phyloP scores from a whole-genome alignment of 306 rosid species.

The Betula pendula region DNA sequence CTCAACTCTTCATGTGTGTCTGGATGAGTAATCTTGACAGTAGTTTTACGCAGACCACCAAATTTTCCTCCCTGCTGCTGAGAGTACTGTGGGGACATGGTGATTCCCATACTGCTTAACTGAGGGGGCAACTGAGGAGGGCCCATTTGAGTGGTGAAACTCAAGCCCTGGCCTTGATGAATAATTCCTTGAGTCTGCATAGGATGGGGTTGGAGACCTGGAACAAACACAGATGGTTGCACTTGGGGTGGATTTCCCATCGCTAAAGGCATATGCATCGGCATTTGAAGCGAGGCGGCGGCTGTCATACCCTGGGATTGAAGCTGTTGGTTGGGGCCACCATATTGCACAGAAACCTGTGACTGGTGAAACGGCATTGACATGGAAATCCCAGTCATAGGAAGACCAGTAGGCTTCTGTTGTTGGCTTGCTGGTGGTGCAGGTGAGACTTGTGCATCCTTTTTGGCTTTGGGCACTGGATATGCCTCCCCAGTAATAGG shows the following conservation, averaged over 20 bases:
- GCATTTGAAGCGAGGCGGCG: slow-evolving; percentile 67
- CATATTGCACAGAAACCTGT: slow-evolving; percentile 69
- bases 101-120: slow-evolving; percentile 66
- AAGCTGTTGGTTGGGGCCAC: slow-evolving; percentile 74
- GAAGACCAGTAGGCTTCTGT: slow-evolving; percentile 62
- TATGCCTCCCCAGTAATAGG: slow-evolving; percentile 49
- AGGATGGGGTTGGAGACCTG: slow-evolving; percentile 73
- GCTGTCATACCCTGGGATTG: slow-evolving; percentile 78
- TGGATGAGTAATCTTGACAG: slow-evolving; percentile 93
- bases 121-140: slow-evolving; percentile 73
- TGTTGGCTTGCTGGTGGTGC: slow-evolving; percentile 52
- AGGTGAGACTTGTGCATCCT: slow-evolving; percentile 52
- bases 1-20: slow-evolving; percentile 86
- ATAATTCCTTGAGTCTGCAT: slow-evolving; percentile 73
- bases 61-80: slow-evolving; percentile 83
- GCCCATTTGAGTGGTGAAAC: slow-evolving; percentile 65
- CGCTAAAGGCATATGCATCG: slow-evolving; percentile 53
- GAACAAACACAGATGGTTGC: slow-evolving; percentile 67
- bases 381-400: slow-evolving; percentile 68
- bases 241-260: slow-evolving; percentile 76
- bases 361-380: slow-evolving; percentile 63
- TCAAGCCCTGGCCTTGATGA: slow-evolving; percentile 69
- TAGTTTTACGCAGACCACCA: slow-evolving; percentile 64
- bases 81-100: slow-evolving; percentile 54
- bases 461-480: slow-evolving; percentile 45